Percentiles rank a stretch among this genome's conserved stretches.
Evolutionary conservation across 2,329 filamentous ascomycete genomes (phyloP).

Genomic region (Myriosclerotinia scirpicola): DNA sequence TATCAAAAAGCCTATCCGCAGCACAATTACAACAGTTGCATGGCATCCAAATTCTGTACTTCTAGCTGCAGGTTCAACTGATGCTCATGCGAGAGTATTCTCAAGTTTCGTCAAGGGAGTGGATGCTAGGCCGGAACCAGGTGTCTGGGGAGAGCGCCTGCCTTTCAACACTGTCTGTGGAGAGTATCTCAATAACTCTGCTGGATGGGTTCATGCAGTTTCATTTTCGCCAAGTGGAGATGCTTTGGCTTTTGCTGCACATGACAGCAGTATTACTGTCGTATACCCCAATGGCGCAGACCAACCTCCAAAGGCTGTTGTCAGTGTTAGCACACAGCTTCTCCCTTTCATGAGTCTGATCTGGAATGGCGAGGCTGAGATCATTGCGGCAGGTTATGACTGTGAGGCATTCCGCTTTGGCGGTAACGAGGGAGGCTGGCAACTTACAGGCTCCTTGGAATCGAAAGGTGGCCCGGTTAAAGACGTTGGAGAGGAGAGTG

Average conservation of each 20-base stretch:
- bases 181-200: conserved; percentile 93
- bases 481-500: conserved; percentile 79
- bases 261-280: conserved; percentile 95
- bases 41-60: conserved; percentile 99
- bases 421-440: conserved; percentile 78
- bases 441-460: conserved; percentile 79
- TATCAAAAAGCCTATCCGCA: conserved; percentile 97
- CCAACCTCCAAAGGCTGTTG: conserved; percentile 83
- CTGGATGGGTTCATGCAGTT: conserved; percentile 93
- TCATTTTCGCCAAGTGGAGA: conserved; percentile 91
- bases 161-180: conserved; percentile 99
- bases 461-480: conserved; percentile 52
- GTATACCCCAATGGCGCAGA: conserved; percentile 93
- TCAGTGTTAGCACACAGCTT: conserved; percentile 85
- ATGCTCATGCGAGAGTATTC: conserved; percentile 93
- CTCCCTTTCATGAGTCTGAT: conserved; percentile 90
- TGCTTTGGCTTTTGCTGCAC: conserved; percentile 88
- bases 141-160: conserved; percentile 89
- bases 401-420: conserved; percentile 87
- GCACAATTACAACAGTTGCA: conserved; percentile 89
- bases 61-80: conserved; percentile 91
- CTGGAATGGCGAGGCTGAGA: conserved; percentile 89
- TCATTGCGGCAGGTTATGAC: conserved; percentile 91
- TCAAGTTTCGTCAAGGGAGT: conserved; percentile 96
- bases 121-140: conserved; percentile 80